Base-by-base conservation (phyloP, 805 yeast species). In the Komagataella ulmi region DNA sequence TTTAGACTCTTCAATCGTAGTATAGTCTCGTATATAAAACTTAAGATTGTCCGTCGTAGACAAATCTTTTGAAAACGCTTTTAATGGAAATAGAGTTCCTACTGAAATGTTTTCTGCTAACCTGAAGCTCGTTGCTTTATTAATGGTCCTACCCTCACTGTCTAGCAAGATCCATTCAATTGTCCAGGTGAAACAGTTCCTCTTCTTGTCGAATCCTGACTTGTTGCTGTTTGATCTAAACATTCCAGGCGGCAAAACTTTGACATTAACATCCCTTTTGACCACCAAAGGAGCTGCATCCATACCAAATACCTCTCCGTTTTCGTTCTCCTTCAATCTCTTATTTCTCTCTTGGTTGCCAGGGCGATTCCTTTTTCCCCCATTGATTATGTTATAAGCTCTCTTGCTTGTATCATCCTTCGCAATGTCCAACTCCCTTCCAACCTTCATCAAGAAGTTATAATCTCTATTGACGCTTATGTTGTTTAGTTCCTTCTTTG, bases 401-500 rank as follows among this genome's bases (percentile, higher is more conserved):
- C 69, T 74, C 6, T 67, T 58, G 52, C 61, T 56, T 7, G 70
- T 64, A 59, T 83, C 91, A 0, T 64, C 64, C 57, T 79, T 81
- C 6, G 80, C 77, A 14, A 86, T 63, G n/a, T 73, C 72, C 12
- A 88, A 69, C 2, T 73, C 64, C 47, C 97, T 67, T 49, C 81
- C 81, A 51, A 87, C 58, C 18, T 68, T 70, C 53, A 77, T 70
- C 36, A 90, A 65, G 60, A 86, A 87, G 61, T 87, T 84, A 64
- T 88, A 90, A 62, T 90, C 97, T 54, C 97, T 67, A 60, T 89
- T 88, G 6, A 89, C 77, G 48, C 80, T 77, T 4, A 64, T 57
- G 7, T 66, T 65, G 23, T 68, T 66, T 6, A 88, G 64, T 2
- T 73, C 73, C 3, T 65, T 63, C 50, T 76, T 71, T 1, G 79